These are phyloP conservation scores for Coffea humblotiana DNA, from an alignment of 305 asterid species.

Conservation along the genomic window DNA sequence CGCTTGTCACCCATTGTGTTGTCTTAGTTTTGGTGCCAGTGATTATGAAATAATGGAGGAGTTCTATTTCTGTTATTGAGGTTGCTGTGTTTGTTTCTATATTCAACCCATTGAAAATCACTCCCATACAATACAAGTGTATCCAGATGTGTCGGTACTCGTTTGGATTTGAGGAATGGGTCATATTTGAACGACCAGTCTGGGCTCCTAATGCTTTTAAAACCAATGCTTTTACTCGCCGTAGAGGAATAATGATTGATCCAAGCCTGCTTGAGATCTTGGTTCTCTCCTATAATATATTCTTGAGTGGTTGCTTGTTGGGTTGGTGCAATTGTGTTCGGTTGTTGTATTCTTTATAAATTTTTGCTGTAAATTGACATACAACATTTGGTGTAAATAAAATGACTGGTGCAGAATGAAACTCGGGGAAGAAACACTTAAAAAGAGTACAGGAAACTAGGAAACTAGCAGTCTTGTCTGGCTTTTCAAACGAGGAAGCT, in stretches of 20 bases:
- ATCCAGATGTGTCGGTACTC: fast-evolving
- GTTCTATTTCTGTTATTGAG: background rate
- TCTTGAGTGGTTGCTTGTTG: no score
- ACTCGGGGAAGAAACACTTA: no score
- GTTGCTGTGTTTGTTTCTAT: background rate
- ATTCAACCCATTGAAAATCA: background rate
- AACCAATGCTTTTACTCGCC: background rate
- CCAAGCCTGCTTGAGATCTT: no score
- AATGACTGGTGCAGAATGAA: no score
- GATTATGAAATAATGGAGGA: background rate
- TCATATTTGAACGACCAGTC: background rate
- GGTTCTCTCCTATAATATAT: no score
- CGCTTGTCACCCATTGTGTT: background rate
- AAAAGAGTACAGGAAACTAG: background rate
- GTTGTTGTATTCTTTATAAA: no score
- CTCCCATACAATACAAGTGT: background rate
- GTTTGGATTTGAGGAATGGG: background rate
- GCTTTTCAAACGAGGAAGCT: background rate
- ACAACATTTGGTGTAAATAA: no score
- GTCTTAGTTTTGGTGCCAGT: background rate
- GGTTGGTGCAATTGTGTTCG: no score
- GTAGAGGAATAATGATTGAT: no score
- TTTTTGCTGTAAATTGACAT: no score
- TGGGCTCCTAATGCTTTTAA: background rate
- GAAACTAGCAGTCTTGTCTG: background rate